Conservation (phyloP, 139 green algal species). For the Chlorella ohadii region DNA sequence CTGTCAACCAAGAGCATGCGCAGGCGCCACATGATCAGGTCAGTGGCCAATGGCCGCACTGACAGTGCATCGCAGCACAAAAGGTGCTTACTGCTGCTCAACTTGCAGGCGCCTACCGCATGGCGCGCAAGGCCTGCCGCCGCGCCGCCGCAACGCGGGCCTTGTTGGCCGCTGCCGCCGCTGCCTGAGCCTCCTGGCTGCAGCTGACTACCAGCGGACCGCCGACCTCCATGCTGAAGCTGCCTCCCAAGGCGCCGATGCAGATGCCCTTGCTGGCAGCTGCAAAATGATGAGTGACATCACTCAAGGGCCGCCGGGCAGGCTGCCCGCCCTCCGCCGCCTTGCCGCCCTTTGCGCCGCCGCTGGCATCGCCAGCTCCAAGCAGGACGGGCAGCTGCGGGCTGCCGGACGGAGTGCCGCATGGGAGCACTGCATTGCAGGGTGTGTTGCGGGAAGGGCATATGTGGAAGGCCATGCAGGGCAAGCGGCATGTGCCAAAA, state of each 20-base stretch:
- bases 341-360: background rate
- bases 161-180: constrained; percentile 1
- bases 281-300: constrained; percentile 9
- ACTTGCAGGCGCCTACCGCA: background rate
- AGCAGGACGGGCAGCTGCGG: background rate
- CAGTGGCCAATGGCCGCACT: no score
- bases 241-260: constrained; percentile 6
- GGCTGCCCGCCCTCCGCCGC: background rate
- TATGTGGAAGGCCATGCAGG: background rate
- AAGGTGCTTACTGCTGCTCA: background rate
- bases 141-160: background rate
- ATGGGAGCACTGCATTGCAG: constrained; percentile 6
- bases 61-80: no score
- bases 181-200: background rate
- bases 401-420: background rate
- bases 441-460: background rate
- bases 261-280: background rate
- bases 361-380: no score
- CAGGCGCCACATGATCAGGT: no score
- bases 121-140: background rate
- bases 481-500: no score
- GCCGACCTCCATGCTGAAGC: background rate
- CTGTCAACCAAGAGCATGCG: no score
- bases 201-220: background rate
- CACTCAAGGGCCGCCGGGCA: background rate